phyloP scores from a whole-genome alignment of 2,329 filamentous ascomycete genomes.

The Phoma herbarum region DNA sequence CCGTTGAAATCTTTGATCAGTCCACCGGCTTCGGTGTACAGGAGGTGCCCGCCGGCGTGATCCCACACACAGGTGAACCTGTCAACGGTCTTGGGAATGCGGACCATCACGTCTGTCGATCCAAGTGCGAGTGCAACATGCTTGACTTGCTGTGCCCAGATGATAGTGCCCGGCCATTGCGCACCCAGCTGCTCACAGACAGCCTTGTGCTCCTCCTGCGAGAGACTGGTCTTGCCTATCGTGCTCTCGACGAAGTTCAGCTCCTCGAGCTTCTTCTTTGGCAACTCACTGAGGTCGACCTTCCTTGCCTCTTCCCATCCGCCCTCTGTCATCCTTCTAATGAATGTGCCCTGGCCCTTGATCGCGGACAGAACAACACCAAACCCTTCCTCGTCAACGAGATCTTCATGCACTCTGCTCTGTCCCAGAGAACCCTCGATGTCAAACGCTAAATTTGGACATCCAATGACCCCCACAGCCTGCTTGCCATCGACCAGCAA shows the following conservation, averaged over 20 bases:
- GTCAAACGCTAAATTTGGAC: conserved; percentile 65
- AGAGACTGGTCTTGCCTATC: conserved; percentile 51
- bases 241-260: conserved; percentile 59
- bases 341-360: conserved; percentile 55
- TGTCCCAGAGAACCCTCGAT: conserved; percentile 30
- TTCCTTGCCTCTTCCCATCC: conserved; percentile 45
- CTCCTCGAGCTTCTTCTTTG: conserved; percentile 40
- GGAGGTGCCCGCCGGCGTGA: conserved; percentile 63
- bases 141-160: conserved; percentile 64
- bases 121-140: conserved; percentile 63
- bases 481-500: conserved; percentile 66
- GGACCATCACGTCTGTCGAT: conserved; percentile 59
- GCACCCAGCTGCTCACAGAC: conserved; percentile 51
- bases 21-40: conserved; percentile 61
- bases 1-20: conserved; percentile 62
- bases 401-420: conserved; percentile 46
- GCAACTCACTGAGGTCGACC: conserved; percentile 35
- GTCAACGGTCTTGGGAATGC: conserved; percentile 55
- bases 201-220: conserved; percentile 48
- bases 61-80: conserved; percentile 64
- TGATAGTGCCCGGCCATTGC: conserved; percentile 59
- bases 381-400: conserved; percentile 55
- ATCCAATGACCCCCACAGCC: conserved; percentile 67
- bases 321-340: conserved; percentile 51
- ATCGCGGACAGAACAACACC: conserved; percentile 59